Evolutionary conservation across 148 eudicot genomes (phyloP), one percentile per base, ranked within the genome.

Genomic region (Camellia granthamiana): DNA sequence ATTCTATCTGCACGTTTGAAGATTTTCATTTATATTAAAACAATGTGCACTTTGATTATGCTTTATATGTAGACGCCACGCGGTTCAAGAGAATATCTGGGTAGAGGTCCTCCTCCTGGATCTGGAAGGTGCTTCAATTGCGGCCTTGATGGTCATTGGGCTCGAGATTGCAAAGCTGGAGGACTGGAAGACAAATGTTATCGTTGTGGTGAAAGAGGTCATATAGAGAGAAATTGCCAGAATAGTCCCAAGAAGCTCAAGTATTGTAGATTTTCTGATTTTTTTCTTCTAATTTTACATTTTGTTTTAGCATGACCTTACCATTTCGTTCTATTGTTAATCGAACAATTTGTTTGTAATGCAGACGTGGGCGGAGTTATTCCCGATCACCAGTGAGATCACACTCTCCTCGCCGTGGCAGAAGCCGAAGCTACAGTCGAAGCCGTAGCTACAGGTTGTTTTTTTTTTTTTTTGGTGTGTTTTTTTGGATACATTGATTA

Each of bases 181-280:
- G 98, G 98, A 94, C 86, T 94, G 98, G 98, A 94, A 94, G 85
- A 94, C 83, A 94, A 92, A 77, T 94, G 98, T 77, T 94, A 94
- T 77, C 97, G 98, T 47, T 94, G 98, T 86, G 98, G 98, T 3
- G 98, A 94, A 74, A 90, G 95, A 59, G 98, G 98, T 12, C 98
- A 94, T 82, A 90, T 94, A 38, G 98, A 94, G 77, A 89, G 95
- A 64, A 90, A 90, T 83, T 94, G 98, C 86, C 92, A 89, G 80
- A 94, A 92, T 72, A 94, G 98, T 85, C 97, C 98, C 19, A 90
- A 92, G 85, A 91, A 91, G 81, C 84, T 89, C 4, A 91, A 83
- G 94, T 88, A 76, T 12, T 59, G 49, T n/a, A 5, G 0, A 54
- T 43, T 14, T 12, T 42, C 7, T 54, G 0, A 1, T 65, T 79